Evolutionary conservation across 768 basidiomycete genomes (phyloP).

Genomic region (Chalciporus chontae): DNA sequence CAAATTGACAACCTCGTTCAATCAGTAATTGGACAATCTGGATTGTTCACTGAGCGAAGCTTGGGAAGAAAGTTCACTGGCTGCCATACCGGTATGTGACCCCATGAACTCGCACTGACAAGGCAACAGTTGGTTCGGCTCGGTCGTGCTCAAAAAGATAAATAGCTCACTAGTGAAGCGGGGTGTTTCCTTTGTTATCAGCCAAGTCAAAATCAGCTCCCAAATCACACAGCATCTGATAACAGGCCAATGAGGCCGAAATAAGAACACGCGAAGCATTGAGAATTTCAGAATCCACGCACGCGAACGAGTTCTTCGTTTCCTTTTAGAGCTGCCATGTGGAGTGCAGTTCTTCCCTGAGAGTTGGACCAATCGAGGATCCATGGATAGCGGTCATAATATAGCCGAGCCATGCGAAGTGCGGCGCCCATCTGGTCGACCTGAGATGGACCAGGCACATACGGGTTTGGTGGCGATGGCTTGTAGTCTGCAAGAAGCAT

Average conservation of each 20-base stretch:
- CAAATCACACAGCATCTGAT: constrained; percentile 85
- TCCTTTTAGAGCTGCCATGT: constrained; percentile 83
- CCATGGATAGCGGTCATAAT: constrained; percentile 82
- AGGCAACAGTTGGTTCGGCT: constrained; percentile 5
- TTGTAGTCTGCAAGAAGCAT: constrained; percentile 88
- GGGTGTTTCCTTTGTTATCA: constrained; percentile 89
- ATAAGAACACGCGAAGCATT: constrained; percentile 7
- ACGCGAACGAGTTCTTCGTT: constrained; percentile 88
- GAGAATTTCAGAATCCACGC: constrained; percentile 29
- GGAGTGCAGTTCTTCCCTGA: constrained; percentile 86
- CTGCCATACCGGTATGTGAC: constrained; percentile 66
- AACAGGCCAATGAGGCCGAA: constrained; percentile 11
- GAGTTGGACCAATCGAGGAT: constrained; percentile 91
- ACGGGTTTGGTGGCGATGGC: constrained; percentile 45
- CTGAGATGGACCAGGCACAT: constrained; percentile 44
- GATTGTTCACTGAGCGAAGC: constrained; percentile 9
- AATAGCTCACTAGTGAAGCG: constrained; percentile 81
- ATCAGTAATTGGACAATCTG: constrained; percentile 84
- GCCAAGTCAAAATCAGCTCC: constrained; percentile 88
- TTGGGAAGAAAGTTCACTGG: not conserved
- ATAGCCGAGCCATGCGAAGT: constrained; percentile 82
- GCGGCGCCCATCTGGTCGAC: constrained; percentile 68
- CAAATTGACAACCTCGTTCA: constrained; percentile 82
- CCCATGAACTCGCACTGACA: constrained; percentile 81
- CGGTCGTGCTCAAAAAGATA: not conserved